Conservation (phyloP, 768 basidiomycete species). For the Auriscalpium microsporum region DNA sequence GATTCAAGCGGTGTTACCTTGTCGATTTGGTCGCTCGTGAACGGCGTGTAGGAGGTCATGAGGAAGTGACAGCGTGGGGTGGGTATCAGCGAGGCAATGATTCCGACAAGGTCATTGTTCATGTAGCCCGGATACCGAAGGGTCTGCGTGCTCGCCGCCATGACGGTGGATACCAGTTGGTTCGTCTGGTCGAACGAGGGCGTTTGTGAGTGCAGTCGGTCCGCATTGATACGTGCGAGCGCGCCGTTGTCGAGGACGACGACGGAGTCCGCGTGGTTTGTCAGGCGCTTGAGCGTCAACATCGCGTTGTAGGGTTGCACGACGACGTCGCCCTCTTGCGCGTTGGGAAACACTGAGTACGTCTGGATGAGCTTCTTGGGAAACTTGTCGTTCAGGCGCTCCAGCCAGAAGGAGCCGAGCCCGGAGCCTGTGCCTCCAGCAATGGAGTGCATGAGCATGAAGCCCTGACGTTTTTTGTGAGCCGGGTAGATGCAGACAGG, state of each 20-base stretch:
- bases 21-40: conserved; percentile 94
- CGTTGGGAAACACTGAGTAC: conserved; percentile 96
- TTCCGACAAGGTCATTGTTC: conserved; percentile 98
- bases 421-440: conserved; percentile 98
- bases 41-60: conserved; percentile 98
- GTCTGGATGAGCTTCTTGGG: conserved; percentile 99
- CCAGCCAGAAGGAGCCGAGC: conserved; percentile 94
- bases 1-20: conserved; percentile 43
- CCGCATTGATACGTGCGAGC: conserved; percentile 84
- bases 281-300: conserved; percentile 84
- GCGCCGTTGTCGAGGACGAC: conserved; percentile 97
- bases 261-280: conserved; percentile 94
- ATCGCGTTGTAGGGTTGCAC: conserved; percentile 98
- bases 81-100: conserved; percentile 93
- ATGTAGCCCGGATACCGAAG: conserved; percentile 97
- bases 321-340: conserved; percentile 90
- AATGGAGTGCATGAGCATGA: conserved; percentile 98
- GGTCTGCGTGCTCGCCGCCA: conserved; percentile 95
- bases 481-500: background rate
- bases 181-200: conserved; percentile 89
- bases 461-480: conserved; percentile 54
- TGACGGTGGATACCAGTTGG: conserved; percentile 91
- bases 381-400: conserved; percentile 93
- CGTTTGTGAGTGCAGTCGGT: conserved; percentile 81
- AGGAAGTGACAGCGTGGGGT: conserved; percentile 97